These are phyloP conservation scores for Botryosphaeria dothidea DNA, from an alignment of 2,329 filamentous ascomycete species.

Conservation along the genomic window DNA sequence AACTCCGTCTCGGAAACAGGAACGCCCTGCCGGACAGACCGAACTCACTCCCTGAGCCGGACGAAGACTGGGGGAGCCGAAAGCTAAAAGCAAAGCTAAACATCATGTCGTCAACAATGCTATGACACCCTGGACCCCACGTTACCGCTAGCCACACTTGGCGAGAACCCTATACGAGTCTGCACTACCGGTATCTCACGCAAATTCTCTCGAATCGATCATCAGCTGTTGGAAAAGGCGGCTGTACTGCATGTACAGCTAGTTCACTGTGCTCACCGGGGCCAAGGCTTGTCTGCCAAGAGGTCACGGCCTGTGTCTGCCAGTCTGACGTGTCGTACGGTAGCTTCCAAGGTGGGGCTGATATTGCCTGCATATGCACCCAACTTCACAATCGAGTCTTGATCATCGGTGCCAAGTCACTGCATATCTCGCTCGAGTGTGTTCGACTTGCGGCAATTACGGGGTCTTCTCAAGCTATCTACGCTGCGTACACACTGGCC, in stretches of 20 bases:
- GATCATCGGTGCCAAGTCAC: neutral
- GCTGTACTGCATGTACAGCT: neutral
- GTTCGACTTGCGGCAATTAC: neutral
- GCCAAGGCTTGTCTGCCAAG: too few relatives aligned
- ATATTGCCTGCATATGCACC: neutral
- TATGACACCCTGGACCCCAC: neutral
- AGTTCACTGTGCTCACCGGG: neutral
- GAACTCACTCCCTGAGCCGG: neutral
- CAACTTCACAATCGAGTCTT: neutral
- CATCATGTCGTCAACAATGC: conserved; percentile 1
- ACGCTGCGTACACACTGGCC: neutral
- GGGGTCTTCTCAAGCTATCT: neutral
- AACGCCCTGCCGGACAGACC: neutral
- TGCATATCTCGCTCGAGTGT: neutral
- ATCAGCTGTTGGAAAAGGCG: too few relatives aligned
- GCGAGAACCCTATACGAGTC: neutral
- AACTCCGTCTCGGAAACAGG: neutral
- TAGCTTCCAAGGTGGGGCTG: neutral
- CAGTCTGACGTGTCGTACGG: too few relatives aligned
- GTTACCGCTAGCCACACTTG: neutral
- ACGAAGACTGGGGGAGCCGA: neutral
- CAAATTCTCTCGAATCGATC: neutral
- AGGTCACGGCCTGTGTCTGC: too few relatives aligned
- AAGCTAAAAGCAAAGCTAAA: neutral
- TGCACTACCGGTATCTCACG: neutral